Evolutionary conservation across 306 rosid genomes (phyloP), one percentile per base, ranked within the genome.

Genomic region (Crataegus laevigata): DNA sequence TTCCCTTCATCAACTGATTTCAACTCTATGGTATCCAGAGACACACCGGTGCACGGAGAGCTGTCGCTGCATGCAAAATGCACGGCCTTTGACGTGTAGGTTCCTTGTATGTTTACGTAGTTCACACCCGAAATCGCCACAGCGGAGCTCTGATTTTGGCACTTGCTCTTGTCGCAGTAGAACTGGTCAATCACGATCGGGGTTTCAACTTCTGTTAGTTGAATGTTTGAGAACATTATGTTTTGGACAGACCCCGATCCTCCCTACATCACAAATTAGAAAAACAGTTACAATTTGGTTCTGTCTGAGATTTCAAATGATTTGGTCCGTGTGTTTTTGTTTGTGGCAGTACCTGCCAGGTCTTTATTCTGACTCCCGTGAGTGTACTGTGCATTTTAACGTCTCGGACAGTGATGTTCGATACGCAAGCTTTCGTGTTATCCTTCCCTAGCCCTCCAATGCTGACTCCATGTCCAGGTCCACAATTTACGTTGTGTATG

Each of bases 21-120:
- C 6, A 93, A 83, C 21, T 84, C 50, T 21, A 94, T 84, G 81
- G 91, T 85, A 65, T 84, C 89, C 6, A 94, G 78, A 47, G 98
- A 87, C 51, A 94, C 68, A 19, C 84, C 91, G 1, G 85, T 81
- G 52, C 98, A 94, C 3, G 97, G 97, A 24, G 74, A 43, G 55
- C 61, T 85, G 21, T 94, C 96, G 40, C 98, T 94, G 82, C 97
- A 94, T 30, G 93, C 94, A n/a, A 94, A 88, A 75, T 79, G 81
- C 18, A 88, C 70, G 18, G 96, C 88, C 57, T 82, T 66, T 19
- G 28, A 74, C 2, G 87, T 87, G 72, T 86, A 94, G 6, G 96
- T 90, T 81, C 97, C 98, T 51, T 75, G 82, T 8, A 91, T 61
- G 42, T 88, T 91, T 19, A 29, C 61, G 28, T 86, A 91, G 22